Percentiles rank a stretch among this genome's conserved stretches.
phyloP scores from a whole-genome alignment of 768 basidiomycete genomes.

The Lyophyllum shimeji region DNA sequence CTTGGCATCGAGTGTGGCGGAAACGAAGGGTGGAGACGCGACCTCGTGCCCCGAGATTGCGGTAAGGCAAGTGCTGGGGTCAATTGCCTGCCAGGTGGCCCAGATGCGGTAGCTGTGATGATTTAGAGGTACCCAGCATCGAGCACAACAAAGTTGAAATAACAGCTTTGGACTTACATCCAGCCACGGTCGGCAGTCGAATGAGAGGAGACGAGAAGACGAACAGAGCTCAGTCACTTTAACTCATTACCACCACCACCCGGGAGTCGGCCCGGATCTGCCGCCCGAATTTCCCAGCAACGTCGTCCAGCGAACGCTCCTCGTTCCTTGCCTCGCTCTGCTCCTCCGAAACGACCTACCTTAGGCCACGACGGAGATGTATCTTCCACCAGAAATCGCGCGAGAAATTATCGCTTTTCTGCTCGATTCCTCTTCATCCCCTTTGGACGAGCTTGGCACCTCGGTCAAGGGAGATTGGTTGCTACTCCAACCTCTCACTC shows the following conservation, averaged over 20 bases:
- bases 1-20: background rate
- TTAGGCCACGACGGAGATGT: too few species aligned
- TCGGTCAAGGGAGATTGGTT: slow-evolving; percentile 27
- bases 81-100: slow-evolving; percentile 2
- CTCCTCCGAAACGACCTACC: too few species aligned
- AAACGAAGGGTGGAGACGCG: background rate
- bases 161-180: too few species aligned
- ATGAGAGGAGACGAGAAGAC: too few species aligned
- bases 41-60: background rate
- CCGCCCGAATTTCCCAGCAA: too few species aligned
- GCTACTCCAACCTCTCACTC: slow-evolving; percentile 25
- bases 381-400: slow-evolving; percentile 33
- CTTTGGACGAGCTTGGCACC: slow-evolving; percentile 13
- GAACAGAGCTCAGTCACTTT: too few species aligned
- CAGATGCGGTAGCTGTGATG: slow-evolving; percentile 1
- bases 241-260: too few species aligned
- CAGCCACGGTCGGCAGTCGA: too few species aligned
- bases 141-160: too few species aligned
- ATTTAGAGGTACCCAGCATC: background rate
- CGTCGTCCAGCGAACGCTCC: too few species aligned
- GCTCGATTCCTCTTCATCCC: slow-evolving; percentile 12
- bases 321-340: too few species aligned
- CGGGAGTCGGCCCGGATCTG: too few species aligned
- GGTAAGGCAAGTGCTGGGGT: background rate
- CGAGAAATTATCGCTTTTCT: slow-evolving; percentile 28